These are phyloP conservation scores for Blastocystis sp. DNA, from an alignment of 352 stramenopile genomes.

Conservation along the genomic window DNA sequence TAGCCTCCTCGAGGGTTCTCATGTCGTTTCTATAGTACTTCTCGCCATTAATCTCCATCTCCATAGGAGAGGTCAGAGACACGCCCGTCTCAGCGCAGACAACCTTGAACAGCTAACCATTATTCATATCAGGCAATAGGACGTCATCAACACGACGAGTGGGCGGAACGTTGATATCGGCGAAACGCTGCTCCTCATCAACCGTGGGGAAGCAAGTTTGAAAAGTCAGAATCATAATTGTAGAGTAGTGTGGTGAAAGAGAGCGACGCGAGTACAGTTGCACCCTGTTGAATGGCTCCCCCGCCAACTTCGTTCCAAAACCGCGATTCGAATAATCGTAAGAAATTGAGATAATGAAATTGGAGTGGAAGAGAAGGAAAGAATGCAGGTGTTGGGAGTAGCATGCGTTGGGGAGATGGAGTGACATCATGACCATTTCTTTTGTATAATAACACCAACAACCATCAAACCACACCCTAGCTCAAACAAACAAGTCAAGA, in stretches of 20 bases:
- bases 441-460: no score
- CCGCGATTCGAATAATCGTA: not conserved
- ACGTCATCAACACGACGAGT: constrained; percentile 35
- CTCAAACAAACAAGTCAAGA: no score
- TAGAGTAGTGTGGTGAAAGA: not conserved
- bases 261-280: not conserved
- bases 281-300: not conserved
- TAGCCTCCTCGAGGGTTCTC: constrained; percentile 16
- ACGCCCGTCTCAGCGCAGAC: constrained; percentile 31
- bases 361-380: no score
- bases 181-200: constrained; percentile 4
- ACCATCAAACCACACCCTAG: no score
- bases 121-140: not conserved
- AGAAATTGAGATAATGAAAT: no score
- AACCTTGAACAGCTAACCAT: constrained; percentile 25
- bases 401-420: no score
- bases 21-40: constrained; percentile 41
- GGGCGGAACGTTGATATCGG: not conserved
- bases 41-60: constrained; percentile 16
- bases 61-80: constrained; percentile 39
- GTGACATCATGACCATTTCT: no score
- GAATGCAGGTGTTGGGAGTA: no score
- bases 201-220: constrained; percentile 28
- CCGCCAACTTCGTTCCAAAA: not conserved
- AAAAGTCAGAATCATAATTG: constrained; percentile 33